phyloP scores from a whole-genome alignment of 2,329 filamentous ascomycete species.

The Periconia macrospinosa region DNA sequence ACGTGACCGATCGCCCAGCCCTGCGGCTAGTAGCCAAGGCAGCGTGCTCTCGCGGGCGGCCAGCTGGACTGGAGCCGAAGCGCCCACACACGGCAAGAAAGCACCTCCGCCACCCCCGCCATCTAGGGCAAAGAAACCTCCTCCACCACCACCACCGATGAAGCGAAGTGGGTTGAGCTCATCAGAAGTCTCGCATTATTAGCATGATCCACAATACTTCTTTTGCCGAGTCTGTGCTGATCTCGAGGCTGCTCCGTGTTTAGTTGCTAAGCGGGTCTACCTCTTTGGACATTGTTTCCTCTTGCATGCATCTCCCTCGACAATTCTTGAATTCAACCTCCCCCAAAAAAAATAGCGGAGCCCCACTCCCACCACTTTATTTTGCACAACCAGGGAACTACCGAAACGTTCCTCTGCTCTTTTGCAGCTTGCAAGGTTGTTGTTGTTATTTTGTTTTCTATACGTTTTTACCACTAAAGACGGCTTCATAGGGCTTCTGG shows the following conservation, averaged over 20 bases:
- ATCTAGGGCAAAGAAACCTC: slow-evolving; percentile 65
- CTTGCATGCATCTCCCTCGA: too few relatives aligned
- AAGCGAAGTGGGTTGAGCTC: slow-evolving; percentile 58
- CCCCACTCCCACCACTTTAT: too few relatives aligned
- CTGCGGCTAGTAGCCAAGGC: slow-evolving; percentile 53
- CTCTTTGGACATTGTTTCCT: slow-evolving; percentile 1
- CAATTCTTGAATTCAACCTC: too few relatives aligned
- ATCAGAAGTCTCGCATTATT: slow-evolving; percentile 41
- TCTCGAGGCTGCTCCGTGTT: slow-evolving; percentile 3
- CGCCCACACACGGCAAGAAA: slow-evolving; percentile 49
- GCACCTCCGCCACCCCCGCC: slow-evolving; percentile 61
- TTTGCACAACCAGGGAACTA: too few relatives aligned
- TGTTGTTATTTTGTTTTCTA: too few relatives aligned
- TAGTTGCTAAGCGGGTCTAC: slow-evolving; percentile 16
- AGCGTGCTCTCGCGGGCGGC: slow-evolving; percentile 54
- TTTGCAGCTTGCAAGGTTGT: too few relatives aligned
- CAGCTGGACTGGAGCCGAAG: slow-evolving; percentile 50
- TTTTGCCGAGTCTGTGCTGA: slow-evolving; percentile 13
- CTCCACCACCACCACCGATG: slow-evolving; percentile 65
- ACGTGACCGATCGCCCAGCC: slow-evolving; percentile 53
- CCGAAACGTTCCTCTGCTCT: too few relatives aligned
- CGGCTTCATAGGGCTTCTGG: too few relatives aligned
- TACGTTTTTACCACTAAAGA: too few relatives aligned
- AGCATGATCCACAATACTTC: slow-evolving; percentile 11
- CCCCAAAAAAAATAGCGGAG: too few relatives aligned